Percentiles rank a stretch among this genome's conserved stretches.
phyloP scores from a whole-genome alignment of 169 alveolate species.

The Miamiensis avidus region DNA sequence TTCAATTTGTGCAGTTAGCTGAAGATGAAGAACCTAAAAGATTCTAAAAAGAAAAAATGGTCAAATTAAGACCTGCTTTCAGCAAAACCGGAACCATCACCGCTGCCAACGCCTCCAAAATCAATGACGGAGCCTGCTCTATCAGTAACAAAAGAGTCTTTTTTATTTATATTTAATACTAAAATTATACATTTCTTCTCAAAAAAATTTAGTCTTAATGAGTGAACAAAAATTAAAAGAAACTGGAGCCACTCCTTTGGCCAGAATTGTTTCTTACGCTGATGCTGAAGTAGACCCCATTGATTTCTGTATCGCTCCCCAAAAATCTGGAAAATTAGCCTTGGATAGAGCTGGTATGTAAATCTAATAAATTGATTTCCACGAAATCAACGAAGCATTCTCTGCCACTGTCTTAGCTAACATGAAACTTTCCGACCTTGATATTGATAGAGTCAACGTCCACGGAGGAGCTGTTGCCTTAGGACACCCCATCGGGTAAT shows the following conservation, averaged over 20 bases:
- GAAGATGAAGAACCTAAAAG: conserved; percentile 81
- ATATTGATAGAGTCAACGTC: conserved; percentile 81
- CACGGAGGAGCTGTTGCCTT: conserved; percentile 94
- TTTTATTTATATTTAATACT: background rate
- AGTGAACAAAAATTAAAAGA: conserved; percentile 78
- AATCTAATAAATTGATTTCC: conserved; percentile 64
- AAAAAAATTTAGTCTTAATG: conserved; percentile 61
- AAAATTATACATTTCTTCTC: background rate
- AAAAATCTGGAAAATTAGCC: conserved; percentile 77
- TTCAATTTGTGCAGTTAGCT: background rate
- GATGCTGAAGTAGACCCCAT: conserved; percentile 88
- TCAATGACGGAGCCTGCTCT: conserved; percentile 94
- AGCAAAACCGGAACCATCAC: conserved; percentile 90
- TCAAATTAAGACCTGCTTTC: conserved; percentile 81
- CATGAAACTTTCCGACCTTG: conserved; percentile 75
- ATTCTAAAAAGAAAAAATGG: conserved; percentile 77
- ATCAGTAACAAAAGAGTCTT: conserved; percentile 18
- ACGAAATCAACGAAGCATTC: conserved; percentile 92
- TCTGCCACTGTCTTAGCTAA: conserved; percentile 85
- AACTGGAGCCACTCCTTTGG: conserved; percentile 85
- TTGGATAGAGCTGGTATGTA: conserved; percentile 62
- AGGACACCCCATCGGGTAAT: conserved; percentile 90
- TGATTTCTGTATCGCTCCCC: conserved; percentile 90
- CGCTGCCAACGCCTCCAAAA: conserved; percentile 91
- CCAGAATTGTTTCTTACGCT: conserved; percentile 85